Conservation (phyloP, 1,284 basidiomycete genomes). For the Cryptococcus floricola region DNA sequence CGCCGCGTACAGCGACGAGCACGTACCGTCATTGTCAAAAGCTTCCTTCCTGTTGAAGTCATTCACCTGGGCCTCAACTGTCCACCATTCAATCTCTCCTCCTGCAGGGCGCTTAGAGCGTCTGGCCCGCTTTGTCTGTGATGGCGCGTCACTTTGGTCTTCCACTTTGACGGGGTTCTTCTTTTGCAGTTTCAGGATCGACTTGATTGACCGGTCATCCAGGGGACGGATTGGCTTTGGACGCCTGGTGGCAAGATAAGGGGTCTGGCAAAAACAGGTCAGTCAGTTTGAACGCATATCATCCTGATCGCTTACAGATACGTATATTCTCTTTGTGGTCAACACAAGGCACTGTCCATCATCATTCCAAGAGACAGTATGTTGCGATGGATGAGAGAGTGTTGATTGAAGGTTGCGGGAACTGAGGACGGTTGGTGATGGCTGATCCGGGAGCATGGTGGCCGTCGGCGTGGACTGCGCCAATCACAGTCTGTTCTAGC, state of each 20-base stretch:
- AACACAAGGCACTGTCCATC: slow-evolving; percentile 42
- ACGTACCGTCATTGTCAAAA: neutral
- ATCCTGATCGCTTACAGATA: slow-evolving; percentile 12
- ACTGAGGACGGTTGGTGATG: neutral
- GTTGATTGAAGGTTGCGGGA: neutral
- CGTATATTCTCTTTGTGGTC: slow-evolving; percentile 23
- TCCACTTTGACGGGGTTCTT: too few species aligned
- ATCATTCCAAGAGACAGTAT: slow-evolving; percentile 34
- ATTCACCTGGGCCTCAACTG: neutral
- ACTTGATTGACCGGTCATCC: neutral
- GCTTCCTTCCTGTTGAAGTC: neutral
- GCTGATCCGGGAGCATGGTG: neutral
- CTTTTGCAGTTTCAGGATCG: neutral
- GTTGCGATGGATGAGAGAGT: neutral
- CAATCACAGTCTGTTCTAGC: neutral
- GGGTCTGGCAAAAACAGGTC: neutral
- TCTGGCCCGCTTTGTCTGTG: too few species aligned
- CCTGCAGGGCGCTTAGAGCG: slow-evolving; percentile 6
- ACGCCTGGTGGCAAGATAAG: neutral
- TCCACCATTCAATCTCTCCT: slow-evolving; percentile 37
- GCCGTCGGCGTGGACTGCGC: too few species aligned
- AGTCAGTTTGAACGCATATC: neutral
- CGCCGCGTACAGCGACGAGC: too few species aligned
- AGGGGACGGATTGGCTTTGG: neutral
- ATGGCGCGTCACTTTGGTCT: too few species aligned